Evolutionary conservation across 2,329 filamentous ascomycete species (phyloP), one percentile per base, ranked within the genome.

Genomic region (Neofusicoccum ribis): DNA sequence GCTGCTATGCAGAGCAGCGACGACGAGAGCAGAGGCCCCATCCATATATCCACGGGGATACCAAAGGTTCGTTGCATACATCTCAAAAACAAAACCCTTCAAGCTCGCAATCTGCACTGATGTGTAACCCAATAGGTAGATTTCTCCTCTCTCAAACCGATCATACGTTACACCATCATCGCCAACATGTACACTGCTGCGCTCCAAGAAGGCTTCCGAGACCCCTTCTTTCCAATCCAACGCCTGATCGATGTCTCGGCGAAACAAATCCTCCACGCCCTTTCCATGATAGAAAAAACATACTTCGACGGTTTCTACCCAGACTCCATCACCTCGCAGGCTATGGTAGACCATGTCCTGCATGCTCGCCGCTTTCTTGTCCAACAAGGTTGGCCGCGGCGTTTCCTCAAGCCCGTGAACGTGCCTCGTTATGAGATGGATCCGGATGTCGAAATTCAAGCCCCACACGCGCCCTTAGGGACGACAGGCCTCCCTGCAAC

Each of bases 161-260:
- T 65, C 34, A n/a, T 37, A 36, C 63, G 49, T 14, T 37, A 14
- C 27, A 65, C 52, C 8, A 51, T 65, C n/a, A 52, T 60, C 5
- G 15, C n/a, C 5, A 65, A 60, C n/a, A 60, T 65, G 17, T 46
- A 44, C 36, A 37, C 36, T 23, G 37, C 23, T 9, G 54, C 63
- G 12, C 15, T 43, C 8, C 12, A n/a, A 1, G 43, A 60, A 37
- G 15, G 56, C 6, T 63, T 52, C 14, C 37, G 36, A 4, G 39
- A 63, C n/a, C 37, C 49, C 2, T 12, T 20, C 6, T 63, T 51
- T n/a, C 61, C 61, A 2, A 20, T 63, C 5, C 61, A 63, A 23
- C 49, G 20, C 27, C 23, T 63, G 2, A 49, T 63, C 37, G 11
- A 63, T 8, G 5, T 63, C 9, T 23, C 6, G 23, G n/a, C 7